A percentile compares a stretch with the other conserved stretches of the same genome.
Conservation (phyloP, 176 grass and related monocot genomes). For the Cenchrus purpureus region DNA sequence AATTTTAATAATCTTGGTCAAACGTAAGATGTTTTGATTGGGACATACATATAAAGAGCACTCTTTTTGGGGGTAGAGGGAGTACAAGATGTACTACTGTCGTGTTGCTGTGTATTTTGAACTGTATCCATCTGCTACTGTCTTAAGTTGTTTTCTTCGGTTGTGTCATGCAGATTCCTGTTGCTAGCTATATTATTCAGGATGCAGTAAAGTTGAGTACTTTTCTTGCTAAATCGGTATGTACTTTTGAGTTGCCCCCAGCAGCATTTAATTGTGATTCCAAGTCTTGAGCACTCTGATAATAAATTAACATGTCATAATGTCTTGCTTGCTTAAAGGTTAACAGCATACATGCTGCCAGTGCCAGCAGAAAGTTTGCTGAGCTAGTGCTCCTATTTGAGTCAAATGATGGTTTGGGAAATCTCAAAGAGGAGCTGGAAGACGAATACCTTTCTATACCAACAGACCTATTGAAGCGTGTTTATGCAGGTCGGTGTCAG, state of each 20-base stretch:
- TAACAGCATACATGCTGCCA: conserved; percentile 62
- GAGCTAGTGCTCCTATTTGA: conserved; percentile 59
- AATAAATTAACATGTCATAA: conserved; percentile 13
- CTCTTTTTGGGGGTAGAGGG: no score
- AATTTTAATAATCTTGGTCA: no score
- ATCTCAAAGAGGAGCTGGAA: conserved; percentile 55
- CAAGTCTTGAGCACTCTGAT: not conserved
- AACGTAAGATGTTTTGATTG: no score
- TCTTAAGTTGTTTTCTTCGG: no score
- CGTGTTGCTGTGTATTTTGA: no score
- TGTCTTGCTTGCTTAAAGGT: conserved; percentile 49
- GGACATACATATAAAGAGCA: no score
- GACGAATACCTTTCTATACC: conserved; percentile 79
- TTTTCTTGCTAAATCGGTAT: conserved; percentile 73
- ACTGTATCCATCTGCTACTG: no score
- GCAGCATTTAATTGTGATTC: not conserved
- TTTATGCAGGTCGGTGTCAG: conserved; percentile 70
- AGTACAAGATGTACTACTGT: no score
- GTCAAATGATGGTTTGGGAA: conserved; percentile 54
- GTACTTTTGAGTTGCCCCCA: conserved; percentile 32
- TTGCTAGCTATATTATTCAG: conserved; percentile 72
- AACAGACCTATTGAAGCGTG: conserved; percentile 50
- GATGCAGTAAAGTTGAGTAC: conserved; percentile 80
- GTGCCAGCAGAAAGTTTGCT: conserved; percentile 63
- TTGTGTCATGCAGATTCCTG: conserved; percentile 52